Evolutionary conservation across 163 green algal genomes (phyloP), one percentile per base, ranked within the genome.

Genomic region (Coccomyxa subellipsoidea): DNA sequence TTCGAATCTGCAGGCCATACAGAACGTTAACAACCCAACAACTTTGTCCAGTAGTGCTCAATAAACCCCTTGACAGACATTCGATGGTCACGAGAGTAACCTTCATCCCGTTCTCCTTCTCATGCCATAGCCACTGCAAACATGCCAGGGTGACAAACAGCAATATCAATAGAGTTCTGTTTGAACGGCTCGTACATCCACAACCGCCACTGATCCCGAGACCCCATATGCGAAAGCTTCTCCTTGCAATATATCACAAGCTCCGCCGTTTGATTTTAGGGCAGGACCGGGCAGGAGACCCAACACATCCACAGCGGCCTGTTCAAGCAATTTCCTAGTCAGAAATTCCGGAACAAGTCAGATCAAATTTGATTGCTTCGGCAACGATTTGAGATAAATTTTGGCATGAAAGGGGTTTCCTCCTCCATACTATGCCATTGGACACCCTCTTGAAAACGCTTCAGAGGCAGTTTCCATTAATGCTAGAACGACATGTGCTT

Each of bases 161-260:
- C 2, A 76, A 15, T 53, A 2, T 5, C 27, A 29, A 34, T 73
- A 8, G 27, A 23, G 10, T 73, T 73, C 7, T 73, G n/a, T 8
- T 18, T 38, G 32, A 31, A 3, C 9, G 40, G 47, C 23, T 29
- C 84, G 71, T 34, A 87, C 84, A 80, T 88, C 84, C 8, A 86
- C 73, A 18, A 88, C 79, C 18, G 75, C 78, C 0, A 88, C 54
- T 0, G 72, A 59, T 7, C 70, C 78, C 9, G 81, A 84, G 2
- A 83, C 81, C 0, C 71, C 84, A 81, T 85, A 88, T 23, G 84
- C 84, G 12, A 86, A 82, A 7, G 78, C 78, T 72, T 88, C 81
- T 25, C 81, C 84, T 12, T 54, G 89, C 25, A 94, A 80, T 25
- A 94, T 69, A 53, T 93, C 89, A 38, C 84, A 80, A 34, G 87